Evolutionary conservation across 208 protist genomes (phyloP), one percentile per base, ranked within the genome.

Genomic region (Leishmania guyanensis): DNA sequence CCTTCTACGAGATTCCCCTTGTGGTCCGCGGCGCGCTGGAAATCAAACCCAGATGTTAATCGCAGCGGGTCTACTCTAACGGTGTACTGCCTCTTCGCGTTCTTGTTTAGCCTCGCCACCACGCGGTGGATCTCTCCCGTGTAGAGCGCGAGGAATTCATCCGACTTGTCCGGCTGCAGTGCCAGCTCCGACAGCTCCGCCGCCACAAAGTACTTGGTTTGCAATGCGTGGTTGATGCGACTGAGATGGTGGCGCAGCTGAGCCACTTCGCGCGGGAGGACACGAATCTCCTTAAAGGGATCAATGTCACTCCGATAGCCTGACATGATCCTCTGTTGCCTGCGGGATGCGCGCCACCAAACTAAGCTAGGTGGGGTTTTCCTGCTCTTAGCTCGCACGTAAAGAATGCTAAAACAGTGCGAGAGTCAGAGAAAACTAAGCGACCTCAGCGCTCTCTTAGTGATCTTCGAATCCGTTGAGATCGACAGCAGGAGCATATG

Each of bases 261-360:
- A 22, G 86, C 84, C 16, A 83, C 71, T 8, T 95, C 91, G 29
- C 87, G 86, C 1, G 94, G 94, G 17, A 97, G 82, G 5, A 79
- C 82, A 26, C 88, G 84, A 51, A 97, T 86, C 3, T 91, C 94
- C 46, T 93, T 92, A 77, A 97, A 97, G n/a, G 85, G 89, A 70
- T 95, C 92, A 1, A 80, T 66, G 69, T 79, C 83, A 16, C 81
- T 79, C 8, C 84, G 43, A 39, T 89, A 89, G 29, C 75, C 43
- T 14, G 85, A 81, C 80, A 90, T 88, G 22, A 48, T 6, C 16
- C 17, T 29, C 17, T 43, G 36, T 26, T 22, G 29, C 20, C 20
- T 6, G 20, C 29, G 2, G 12, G 29, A 5, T 16, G 62, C 3
- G 17, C n/a, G 54, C 71, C 14, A 50, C 78, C 64, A 1, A 33